Evolutionary conservation across 352 stramenopile genomes (phyloP), one percentile per base, ranked within the genome.

Genomic region (Pythium aristosporum): DNA sequence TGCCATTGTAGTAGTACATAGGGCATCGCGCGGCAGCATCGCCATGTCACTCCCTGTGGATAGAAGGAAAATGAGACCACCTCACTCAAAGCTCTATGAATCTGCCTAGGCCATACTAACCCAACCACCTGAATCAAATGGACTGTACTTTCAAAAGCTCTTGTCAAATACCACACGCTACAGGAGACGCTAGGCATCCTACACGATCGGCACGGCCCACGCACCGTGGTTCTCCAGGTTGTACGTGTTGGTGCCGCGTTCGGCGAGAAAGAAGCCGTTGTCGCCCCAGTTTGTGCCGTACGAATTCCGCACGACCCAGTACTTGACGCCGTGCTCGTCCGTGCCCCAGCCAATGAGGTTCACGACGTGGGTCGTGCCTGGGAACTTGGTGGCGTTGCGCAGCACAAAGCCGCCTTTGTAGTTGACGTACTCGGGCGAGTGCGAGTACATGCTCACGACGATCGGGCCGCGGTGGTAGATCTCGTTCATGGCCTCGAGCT

Each of bases 281-380:
- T 92, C 82, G 44, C 84, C 84, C 75, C 79, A 92, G 57, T 88
- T 89, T 10, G 82, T 92, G 42, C 84, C 84, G 52, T 92, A 80
- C 52, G 89, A 89, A 85, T 99, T 98, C 52, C 97, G 89, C 46
- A 98, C 90, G 71, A 99, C 89, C 96, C 96, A 99, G 80, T 98
- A 99, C 71, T 96, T 94, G 68, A 94, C 61, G 41, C 89, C 79
- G 41, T 91, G 73, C 25, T 89, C 80, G 28, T 87, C 77, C 0
- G 70, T 85, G 66, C 96, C 96, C 96, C 96, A 99, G 41, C 96
- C 97, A n/a, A 98, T 86, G 49, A 99, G 89, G 43, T 87, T 96
- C 59, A 99, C 93, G 34, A 98, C 92, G 67, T 99, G 87, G 12
- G 82, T 89, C 25, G 86, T 92, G n/a, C 77, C 71, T 0, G 73